Percentiles rank a stretch among this genome's conserved stretches.
phyloP scores from a whole-genome alignment of 2,329 filamentous ascomycete species.

The Lasiodiplodia theobromae region DNA sequence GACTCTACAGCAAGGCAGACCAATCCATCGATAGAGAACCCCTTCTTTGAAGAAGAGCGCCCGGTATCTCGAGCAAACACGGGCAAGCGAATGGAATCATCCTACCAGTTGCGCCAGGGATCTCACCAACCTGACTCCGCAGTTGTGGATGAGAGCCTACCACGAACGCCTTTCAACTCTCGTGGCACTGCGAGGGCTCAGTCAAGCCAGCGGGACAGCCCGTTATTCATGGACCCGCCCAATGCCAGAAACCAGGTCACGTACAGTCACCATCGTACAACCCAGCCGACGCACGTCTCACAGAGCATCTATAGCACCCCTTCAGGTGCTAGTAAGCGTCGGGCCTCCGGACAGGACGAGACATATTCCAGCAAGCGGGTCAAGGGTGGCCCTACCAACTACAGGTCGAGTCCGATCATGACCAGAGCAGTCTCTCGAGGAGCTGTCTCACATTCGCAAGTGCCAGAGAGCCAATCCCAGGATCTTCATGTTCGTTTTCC shows the following conservation, averaged over 20 bases:
- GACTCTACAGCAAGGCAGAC: not conserved
- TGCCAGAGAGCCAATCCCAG: constrained; percentile 6
- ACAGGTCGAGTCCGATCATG: not conserved
- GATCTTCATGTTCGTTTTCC: not conserved
- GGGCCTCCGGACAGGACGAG: not conserved
- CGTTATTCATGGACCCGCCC: not conserved
- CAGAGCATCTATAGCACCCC: not conserved
- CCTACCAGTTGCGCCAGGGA: not conserved
- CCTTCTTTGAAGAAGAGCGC: not conserved
- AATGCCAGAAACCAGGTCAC: not conserved
- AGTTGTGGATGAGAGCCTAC: not conserved
- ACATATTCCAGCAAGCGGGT: not conserved
- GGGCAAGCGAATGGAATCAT: not conserved
- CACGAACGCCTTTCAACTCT: not conserved
- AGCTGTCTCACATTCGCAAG: not conserved
- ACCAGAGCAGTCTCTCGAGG: constrained; percentile 2
- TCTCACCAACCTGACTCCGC: not conserved
- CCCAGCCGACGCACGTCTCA: not conserved
- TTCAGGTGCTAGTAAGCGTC: constrained; percentile 6
- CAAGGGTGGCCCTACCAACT: not conserved
- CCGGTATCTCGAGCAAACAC: constrained; percentile 11
- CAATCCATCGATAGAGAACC: not conserved
- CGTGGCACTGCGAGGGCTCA: not conserved
- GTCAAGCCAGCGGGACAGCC: not conserved
- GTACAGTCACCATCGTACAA: not conserved